phyloP scores from a whole-genome alignment of 1,284 basidiomycete genomes.

The Termitomyces sp. region DNA sequence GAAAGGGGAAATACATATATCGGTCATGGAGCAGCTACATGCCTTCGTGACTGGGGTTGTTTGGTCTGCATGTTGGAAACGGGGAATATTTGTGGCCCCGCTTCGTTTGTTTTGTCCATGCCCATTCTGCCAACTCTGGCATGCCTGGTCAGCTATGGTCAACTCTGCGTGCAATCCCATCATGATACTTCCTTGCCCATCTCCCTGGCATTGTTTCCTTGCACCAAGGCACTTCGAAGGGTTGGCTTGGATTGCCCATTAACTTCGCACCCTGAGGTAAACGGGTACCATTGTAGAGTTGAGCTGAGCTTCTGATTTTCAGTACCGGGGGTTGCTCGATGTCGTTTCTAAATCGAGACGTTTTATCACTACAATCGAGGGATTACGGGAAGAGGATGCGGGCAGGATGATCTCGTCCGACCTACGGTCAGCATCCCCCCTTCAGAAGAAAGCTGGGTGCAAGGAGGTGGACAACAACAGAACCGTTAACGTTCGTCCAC shows the following conservation, averaged over 20 bases:
- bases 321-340: not conserved
- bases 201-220: not conserved
- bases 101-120: not conserved
- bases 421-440: not conserved
- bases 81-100: not conserved
- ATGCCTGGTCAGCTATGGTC: not conserved
- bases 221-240: not conserved
- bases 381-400: not conserved
- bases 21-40: not conserved
- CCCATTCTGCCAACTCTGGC: not conserved
- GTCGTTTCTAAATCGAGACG: not conserved
- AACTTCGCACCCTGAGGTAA: not conserved
- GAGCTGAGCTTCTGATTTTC: not conserved
- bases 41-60: conserved; percentile 23
- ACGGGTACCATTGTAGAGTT: not conserved
- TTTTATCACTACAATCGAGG: not conserved
- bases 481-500: not conserved
- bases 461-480: not conserved
- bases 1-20: not conserved
- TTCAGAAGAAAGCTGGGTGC: too few species aligned
- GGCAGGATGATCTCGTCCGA: not conserved
- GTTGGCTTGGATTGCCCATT: not conserved
- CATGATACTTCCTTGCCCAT: not conserved
- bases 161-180: not conserved
- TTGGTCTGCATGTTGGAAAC: not conserved